Evolutionary conservation across 768 basidiomycete genomes (phyloP), one percentile per base, ranked within the genome.

Genomic region (Boletus rubropictus): DNA sequence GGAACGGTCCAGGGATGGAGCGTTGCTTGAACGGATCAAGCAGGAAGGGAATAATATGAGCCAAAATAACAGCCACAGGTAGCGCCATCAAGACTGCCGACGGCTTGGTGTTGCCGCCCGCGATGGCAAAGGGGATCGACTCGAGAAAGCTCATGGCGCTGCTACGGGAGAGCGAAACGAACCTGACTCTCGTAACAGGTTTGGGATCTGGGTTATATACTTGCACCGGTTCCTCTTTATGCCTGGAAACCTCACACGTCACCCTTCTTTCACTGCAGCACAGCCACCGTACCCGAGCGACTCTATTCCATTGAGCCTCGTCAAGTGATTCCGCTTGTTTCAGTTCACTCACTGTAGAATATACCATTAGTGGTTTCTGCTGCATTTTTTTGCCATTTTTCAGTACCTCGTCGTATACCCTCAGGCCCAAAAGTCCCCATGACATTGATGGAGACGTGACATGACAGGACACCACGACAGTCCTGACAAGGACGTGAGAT

Each of bases 1-100:
- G 58, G 46, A 77, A 72, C 0, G 88, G 88, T 0, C 86, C 88
- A n/a, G 82, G 82, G 51, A 78, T 76, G 22, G 63, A 60, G 29
- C 82, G 78, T 31, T 88, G 75, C n/a, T 71, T 66, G 61, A 81
- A 72, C 0, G 78, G 64, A 54, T 89, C 83, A 27, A 72, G 46
- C 14, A 87, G 48, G 63, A 79, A 90, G 0, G 72, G 69, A 12
- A 77, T 31, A 38, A 76, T 17, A 53, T 76, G 69, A 14, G 42
- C 48, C 20, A 67, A 28, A 3, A 58, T 40, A n/a, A 62, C 42
- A 1, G 52, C 49, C 2, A 55, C 39, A 14, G 56, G 58, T 0
- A 67, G 20, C 2, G 54, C 40, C 3, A 46, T 43, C 12, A 63
- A 12, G 0, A 49, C 37, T 4, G 51, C 33, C 0, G 50, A 17